phyloP scores from a whole-genome alignment of 768 basidiomycete genomes.

The Russula olivacea region DNA sequence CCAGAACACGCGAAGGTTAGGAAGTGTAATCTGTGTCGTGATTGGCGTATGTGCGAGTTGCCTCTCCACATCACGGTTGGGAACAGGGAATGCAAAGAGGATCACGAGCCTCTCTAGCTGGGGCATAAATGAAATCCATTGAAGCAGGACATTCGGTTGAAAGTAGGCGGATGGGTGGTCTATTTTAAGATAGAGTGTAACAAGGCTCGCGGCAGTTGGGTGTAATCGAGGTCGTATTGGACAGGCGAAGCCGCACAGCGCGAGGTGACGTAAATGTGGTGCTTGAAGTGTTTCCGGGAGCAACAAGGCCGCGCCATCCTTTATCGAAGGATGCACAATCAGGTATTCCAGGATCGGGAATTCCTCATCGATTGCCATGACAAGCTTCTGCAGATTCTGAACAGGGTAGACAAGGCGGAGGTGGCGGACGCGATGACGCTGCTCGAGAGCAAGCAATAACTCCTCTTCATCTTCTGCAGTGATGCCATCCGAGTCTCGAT shows the following conservation, averaged over 20 bases:
- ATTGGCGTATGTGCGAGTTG: neutral
- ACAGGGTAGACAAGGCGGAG: neutral
- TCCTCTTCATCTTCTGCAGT: neutral
- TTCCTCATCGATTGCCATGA: neutral
- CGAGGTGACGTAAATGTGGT: neutral
- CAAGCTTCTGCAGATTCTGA: neutral
- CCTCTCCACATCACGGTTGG: neutral
- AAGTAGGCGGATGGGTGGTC: neutral
- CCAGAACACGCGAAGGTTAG: neutral
- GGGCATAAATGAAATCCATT: neutral
- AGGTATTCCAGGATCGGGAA: neutral
- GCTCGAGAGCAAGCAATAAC: neutral
- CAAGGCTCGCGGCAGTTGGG: neutral
- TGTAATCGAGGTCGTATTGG: neutral
- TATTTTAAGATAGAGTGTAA: neutral
- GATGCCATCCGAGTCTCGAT: no score
- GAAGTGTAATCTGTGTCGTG: neutral
- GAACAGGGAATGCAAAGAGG: neutral
- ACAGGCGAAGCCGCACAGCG: neutral
- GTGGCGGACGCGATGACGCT: neutral
- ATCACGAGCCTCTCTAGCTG: neutral
- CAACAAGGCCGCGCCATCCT: neutral
- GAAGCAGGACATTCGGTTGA: neutral
- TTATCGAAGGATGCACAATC: accelerated
- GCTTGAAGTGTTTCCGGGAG: neutral